phyloP scores from a whole-genome alignment of 2,329 filamentous ascomycete species.

The Grosmannia clavigera region DNA sequence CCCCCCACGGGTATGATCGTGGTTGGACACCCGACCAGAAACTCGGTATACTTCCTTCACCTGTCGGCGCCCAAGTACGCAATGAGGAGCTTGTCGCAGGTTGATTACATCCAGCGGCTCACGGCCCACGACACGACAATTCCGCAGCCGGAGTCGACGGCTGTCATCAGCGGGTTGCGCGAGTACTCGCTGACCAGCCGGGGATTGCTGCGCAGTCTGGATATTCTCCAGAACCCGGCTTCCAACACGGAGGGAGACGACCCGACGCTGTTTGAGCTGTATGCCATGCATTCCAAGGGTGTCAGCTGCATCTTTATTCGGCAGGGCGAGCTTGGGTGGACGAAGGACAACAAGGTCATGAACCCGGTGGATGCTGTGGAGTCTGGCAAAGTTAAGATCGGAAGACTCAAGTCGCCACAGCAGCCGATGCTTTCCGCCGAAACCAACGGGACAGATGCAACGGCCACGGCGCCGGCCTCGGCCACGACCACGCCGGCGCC shows the following conservation, averaged over 20 bases:
- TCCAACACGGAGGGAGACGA: conserved; percentile 53
- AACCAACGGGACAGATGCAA: conserved; percentile 13
- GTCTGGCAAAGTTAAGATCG: conserved; percentile 61
- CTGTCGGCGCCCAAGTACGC: conserved; percentile 90
- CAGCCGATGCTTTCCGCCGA: conserved; percentile 31
- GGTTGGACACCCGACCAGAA: conserved; percentile 89
- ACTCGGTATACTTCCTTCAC: conserved; percentile 95
- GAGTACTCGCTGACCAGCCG: conserved; percentile 87
- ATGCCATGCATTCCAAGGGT: conserved; percentile 94
- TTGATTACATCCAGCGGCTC: conserved; percentile 71
- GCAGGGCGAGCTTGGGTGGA: conserved; percentile 85
- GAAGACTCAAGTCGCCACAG: conserved; percentile 47
- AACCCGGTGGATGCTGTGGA: conserved; percentile 64
- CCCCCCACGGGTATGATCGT: conserved; percentile 85
- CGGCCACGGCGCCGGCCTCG: not conserved
- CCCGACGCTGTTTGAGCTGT: conserved; percentile 78
- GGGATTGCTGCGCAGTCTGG: conserved; percentile 77
- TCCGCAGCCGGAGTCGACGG: conserved; percentile 82
- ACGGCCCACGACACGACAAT: conserved; percentile 59
- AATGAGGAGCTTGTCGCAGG: conserved; percentile 71
- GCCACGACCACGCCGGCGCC: conserved; percentile 11
- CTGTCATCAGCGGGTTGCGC: conserved; percentile 91
- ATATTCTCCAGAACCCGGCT: conserved; percentile 66
- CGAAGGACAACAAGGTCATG: conserved; percentile 77
- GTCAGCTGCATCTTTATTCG: conserved; percentile 83